A percentile compares a stretch with the other conserved stretches of the same genome.
phyloP scores from a whole-genome alignment of 2,329 filamentous ascomycete genomes.

The Verticillium dahliae region DNA sequence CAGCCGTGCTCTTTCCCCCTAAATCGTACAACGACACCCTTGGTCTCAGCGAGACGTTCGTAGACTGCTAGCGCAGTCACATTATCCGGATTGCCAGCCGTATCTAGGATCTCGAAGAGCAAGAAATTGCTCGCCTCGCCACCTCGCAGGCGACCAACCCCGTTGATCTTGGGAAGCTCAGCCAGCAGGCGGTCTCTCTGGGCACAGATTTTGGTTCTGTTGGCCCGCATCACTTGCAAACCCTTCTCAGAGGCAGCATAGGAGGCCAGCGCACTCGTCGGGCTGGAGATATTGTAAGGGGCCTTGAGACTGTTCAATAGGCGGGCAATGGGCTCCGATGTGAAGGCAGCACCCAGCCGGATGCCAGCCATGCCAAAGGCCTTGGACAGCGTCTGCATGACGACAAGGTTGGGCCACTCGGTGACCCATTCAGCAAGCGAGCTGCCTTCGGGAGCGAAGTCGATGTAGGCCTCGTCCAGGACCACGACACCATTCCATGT shows the following conservation, averaged over 20 bases:
- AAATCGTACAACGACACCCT: conserved; percentile 89
- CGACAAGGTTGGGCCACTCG: conserved; percentile 91
- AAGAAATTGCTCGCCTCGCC: conserved; percentile 83
- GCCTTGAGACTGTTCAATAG: conserved; percentile 91
- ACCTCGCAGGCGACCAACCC: conserved; percentile 75
- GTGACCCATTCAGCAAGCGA: conserved; percentile 87
- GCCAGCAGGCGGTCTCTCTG: conserved; percentile 72
- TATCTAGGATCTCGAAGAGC: conserved; percentile 79
- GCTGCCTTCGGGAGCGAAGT: conserved; percentile 72
- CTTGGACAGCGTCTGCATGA: conserved; percentile 98
- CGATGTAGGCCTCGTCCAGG: conserved; percentile 91
- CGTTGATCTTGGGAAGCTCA: conserved; percentile 68
- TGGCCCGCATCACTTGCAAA: conserved; percentile 63
- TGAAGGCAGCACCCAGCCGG: conserved; percentile 79
- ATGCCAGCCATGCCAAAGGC: conserved; percentile 95
- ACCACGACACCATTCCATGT: conserved; percentile 94
- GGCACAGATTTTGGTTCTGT: conserved; percentile 61
- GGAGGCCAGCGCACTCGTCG: conserved; percentile 74
- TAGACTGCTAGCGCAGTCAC: conserved; percentile 72
- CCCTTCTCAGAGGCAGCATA: conserved; percentile 64
- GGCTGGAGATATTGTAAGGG: conserved; percentile 90
- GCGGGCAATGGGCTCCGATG: conserved; percentile 63
- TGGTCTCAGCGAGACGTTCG: conserved; percentile 73
- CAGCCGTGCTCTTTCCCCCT: conserved; percentile 90
- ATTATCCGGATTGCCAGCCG: conserved; percentile 70